Base-by-base conservation (phyloP, 108 stramenopile genomes). In the Nannochloropsis salina region DNA sequence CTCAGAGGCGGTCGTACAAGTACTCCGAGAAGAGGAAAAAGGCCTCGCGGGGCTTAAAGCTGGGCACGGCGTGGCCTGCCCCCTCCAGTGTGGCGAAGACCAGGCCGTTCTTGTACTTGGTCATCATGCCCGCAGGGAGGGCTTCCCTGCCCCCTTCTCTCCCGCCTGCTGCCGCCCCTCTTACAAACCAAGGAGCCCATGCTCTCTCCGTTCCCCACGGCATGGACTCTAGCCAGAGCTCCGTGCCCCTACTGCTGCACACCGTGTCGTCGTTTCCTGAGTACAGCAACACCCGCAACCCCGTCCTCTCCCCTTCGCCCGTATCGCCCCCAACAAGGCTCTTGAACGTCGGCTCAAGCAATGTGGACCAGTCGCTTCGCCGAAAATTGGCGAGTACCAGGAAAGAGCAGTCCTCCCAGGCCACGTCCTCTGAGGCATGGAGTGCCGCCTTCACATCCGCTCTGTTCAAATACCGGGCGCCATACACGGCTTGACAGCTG, bases 381-480 rank as follows among this genome's bases (percentile, higher is more conserved):
- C 15, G 12, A 51, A 51, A 51, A 10, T 10, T 51, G 10, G 10
- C 47, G 12, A 51, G 47, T 12, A 51, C 15, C 47, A 51, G 15
- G 15, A 15, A 51, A 51, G 47, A 51, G 47, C 47, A 51, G 47
- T 51, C 47, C 15, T 51, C 47, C 47, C 47, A 51, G 47, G 47
- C 15, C 12, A 51, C 47, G 12, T 15, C 10, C 47, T 51, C 15
- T 12, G 10, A 89, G 3, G 91, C 92, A 88, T 93, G 93, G 2
- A 94, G 15, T 22, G 94, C 94, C 22, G 86, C 80, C 89, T 90
- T 89, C 10, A 94, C 94, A 45, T 92, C 93, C 10, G n/a, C 74
- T 3, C 88, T 88, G 90, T 94, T 94, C 45, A 94, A 81, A 74
- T 93, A 94, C 80, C 80, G 84, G 22, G 80, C 47, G 15, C 47